phyloP scores from a whole-genome alignment of 2,329 filamentous ascomycete species.

The Pseudogymnoascus sp. region DNA sequence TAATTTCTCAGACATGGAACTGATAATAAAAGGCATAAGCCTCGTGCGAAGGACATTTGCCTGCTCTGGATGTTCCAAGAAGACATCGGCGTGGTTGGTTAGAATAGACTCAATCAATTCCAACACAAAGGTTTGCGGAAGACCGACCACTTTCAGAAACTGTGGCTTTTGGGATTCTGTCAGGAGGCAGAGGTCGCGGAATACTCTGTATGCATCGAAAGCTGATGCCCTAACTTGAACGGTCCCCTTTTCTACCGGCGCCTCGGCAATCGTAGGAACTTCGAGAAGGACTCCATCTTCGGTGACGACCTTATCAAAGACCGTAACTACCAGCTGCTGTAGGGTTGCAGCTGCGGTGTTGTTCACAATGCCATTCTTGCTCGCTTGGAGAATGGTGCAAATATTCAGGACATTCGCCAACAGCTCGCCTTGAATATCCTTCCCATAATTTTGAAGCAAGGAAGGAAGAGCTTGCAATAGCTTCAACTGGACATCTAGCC shows the following conservation, averaged over 20 bases:
- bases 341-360: slow-evolving; percentile 95
- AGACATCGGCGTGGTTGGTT: slow-evolving; percentile 75
- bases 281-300: slow-evolving; percentile 61
- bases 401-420: slow-evolving; percentile 79
- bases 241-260: slow-evolving; percentile 56
- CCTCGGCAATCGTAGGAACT: slow-evolving; percentile 56
- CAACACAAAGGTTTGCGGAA: slow-evolving; percentile 76
- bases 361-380: slow-evolving; percentile 88
- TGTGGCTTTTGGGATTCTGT: slow-evolving; percentile 77
- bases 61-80: slow-evolving; percentile 72
- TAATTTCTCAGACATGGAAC: slow-evolving; percentile 67
- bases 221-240: slow-evolving; percentile 67
- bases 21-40: slow-evolving; percentile 77
- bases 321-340: slow-evolving; percentile 84
- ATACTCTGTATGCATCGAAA: slow-evolving; percentile 76
- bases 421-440: slow-evolving; percentile 71
- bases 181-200: slow-evolving; percentile 83
- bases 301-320: slow-evolving; percentile 81
- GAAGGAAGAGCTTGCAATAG: slow-evolving; percentile 88
- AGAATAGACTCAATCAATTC: slow-evolving; percentile 90
- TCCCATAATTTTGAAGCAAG: slow-evolving; percentile 81
- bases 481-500: slow-evolving; percentile 88
- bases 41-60: slow-evolving; percentile 67
- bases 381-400: slow-evolving; percentile 83
- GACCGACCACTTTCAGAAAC: slow-evolving; percentile 69